Percentiles rank a stretch among this genome's conserved stretches.
Conservation (phyloP, 768 basidiomycete species). For the Auriscalpium vulgare region DNA sequence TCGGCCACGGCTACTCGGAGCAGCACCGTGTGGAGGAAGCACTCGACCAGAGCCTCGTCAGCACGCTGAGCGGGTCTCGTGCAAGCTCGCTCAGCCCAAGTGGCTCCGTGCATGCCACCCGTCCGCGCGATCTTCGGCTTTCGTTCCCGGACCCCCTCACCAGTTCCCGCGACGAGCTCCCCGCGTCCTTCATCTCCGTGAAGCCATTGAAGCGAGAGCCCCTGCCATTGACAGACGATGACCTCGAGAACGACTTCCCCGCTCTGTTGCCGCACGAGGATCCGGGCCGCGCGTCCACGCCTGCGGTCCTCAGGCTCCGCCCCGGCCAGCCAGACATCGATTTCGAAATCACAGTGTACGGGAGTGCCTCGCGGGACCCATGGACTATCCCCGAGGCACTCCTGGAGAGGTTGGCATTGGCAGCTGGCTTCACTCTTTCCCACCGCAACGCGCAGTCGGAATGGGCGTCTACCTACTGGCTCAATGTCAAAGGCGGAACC, state of each 20-base stretch:
- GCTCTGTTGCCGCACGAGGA: conserved; percentile 3
- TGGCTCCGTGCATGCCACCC: conserved; percentile 32
- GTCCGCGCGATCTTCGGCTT: conserved; percentile 64
- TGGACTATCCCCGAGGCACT: conserved; percentile 55
- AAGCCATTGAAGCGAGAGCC: too few relatives aligned
- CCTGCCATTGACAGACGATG: conserved; percentile 9
- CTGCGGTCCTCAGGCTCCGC: conserved; percentile 30
- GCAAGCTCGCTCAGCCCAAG: conserved; percentile 44
- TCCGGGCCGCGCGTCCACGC: conserved; percentile 18
- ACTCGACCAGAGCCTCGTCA: conserved; percentile 76
- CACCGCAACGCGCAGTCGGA: conserved; percentile 15
- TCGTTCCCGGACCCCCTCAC: conserved; percentile 82
- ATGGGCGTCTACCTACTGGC: conserved; percentile 14
- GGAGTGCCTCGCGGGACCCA: conserved; percentile 47
- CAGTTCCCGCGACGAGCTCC: conserved; percentile 54
- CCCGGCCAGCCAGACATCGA: conserved; percentile 25
- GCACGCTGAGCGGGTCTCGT: conserved; percentile 70
- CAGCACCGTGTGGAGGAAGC: conserved; percentile 66
- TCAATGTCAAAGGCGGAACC: conserved; percentile 18
- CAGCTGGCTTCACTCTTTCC: conserved; percentile 21
- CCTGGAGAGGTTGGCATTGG: conserved; percentile 43
- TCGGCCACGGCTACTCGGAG: conserved; percentile 32
- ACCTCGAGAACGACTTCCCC: conserved; percentile 3
- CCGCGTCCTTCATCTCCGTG: conserved; percentile 38
- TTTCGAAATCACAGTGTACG: conserved; percentile 64